Conservation (phyloP, 2,329 filamentous ascomycete species). For the Colletotrichum sp. region DNA sequence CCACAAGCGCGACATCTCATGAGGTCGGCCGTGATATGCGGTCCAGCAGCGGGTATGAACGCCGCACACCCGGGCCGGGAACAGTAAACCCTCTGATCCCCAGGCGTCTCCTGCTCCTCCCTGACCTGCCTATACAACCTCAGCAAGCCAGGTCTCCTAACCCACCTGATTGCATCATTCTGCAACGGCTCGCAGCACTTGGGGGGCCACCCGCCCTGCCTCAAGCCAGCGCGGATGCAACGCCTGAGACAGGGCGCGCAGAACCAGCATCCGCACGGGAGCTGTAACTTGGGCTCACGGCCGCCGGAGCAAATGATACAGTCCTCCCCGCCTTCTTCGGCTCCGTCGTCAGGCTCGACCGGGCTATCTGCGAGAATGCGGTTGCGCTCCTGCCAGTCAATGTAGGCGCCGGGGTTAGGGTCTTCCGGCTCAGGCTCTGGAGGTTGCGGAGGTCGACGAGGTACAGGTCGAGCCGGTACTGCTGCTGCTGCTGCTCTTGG, state of each 20-base stretch:
- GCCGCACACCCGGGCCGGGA: conserved; percentile 12
- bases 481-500: neutral
- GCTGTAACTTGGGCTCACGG: neutral
- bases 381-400: conserved; percentile 15
- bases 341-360: neutral
- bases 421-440: neutral
- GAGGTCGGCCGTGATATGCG: neutral
- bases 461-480: neutral
- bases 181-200: conserved; percentile 18
- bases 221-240: conserved; percentile 15
- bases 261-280: conserved; percentile 19
- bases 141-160: neutral
- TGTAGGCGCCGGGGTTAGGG: neutral
- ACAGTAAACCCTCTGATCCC: conserved; percentile 13
- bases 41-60: conserved; percentile 14
- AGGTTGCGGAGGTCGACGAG: neutral
- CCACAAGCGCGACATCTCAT: conserved; percentile 15
- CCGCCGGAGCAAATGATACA: conserved; percentile 5
- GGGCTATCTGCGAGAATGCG: neutral
- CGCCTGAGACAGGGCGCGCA: conserved; percentile 17
- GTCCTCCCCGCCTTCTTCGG: neutral
- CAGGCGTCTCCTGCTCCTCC: conserved; percentile 13
- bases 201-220: conserved; percentile 18
- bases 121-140: conserved; percentile 8
- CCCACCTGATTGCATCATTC: conserved; percentile 3